Evolutionary conservation across 179 eudicot species (phyloP).

Genomic region (Spinacia oleracea): DNA sequence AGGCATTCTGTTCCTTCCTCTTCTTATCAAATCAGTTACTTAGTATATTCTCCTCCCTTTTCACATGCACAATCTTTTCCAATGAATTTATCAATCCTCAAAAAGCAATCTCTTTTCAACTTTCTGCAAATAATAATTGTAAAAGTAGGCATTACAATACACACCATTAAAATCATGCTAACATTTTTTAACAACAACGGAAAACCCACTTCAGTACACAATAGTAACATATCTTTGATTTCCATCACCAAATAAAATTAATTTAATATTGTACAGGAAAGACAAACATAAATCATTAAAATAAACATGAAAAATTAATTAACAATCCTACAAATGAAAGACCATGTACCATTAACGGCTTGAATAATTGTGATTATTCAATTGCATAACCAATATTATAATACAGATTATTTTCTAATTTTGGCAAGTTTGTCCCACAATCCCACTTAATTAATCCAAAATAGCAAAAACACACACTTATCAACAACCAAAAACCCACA

Average conservation of each 20-base stretch:
- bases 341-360: slow-evolving; percentile 17
- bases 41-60: slow-evolving; percentile 18
- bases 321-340: background rate
- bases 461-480: background rate
- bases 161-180: background rate
- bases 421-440: slow-evolving; percentile 17
- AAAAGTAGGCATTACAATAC: background rate
- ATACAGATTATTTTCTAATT: slow-evolving; percentile 9
- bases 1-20: slow-evolving; percentile 46
- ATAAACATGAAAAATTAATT: background rate
- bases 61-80: slow-evolving; percentile 12
- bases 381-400: slow-evolving; percentile 8
- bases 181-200: background rate
- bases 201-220: background rate
- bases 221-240: no score
- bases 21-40: background rate
- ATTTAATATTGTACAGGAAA: background rate
- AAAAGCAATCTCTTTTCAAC: slow-evolving; percentile 12
- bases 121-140: slow-evolving; percentile 17
- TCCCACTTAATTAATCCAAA: slow-evolving; percentile 12
- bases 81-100: slow-evolving; percentile 14
- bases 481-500: slow-evolving; percentile 3
- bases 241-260: background rate
- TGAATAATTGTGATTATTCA: background rate
- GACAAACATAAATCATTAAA: background rate